Conservation (phyloP, 2,329 filamentous ascomycete genomes). For the Chrysosphaeria jannelii region DNA sequence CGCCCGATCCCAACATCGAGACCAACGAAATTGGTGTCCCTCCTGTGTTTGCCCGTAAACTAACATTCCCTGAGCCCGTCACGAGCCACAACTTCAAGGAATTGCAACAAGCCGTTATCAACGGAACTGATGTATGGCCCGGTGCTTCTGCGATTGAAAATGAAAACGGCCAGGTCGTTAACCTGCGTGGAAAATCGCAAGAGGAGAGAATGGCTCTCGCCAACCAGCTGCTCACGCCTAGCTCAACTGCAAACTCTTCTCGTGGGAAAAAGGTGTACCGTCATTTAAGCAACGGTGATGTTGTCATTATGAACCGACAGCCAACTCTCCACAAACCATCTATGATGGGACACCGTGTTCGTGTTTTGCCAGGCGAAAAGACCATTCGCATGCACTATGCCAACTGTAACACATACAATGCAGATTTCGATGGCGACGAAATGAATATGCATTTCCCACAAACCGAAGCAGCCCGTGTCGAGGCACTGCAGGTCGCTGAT, state of each 20-base stretch:
- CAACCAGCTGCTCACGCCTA: constrained; percentile 73
- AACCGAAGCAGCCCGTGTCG: constrained; percentile 76
- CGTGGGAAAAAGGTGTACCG: constrained; percentile 90
- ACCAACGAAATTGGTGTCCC: constrained; percentile 97
- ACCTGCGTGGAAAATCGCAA: constrained; percentile 55
- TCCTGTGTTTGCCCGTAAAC: constrained; percentile 84
- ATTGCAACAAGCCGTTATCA: constrained; percentile 84
- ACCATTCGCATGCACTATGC: constrained; percentile 99
- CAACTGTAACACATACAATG: constrained; percentile 98
- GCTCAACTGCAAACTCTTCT: constrained; percentile 41
- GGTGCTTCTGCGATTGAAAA: constrained; percentile 87
- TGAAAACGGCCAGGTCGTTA: constrained; percentile 76
- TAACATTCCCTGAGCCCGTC: constrained; percentile 91
- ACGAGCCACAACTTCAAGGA: constrained; percentile 94
- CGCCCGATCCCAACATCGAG: constrained; percentile 92
- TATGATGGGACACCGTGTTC: constrained; percentile 90
- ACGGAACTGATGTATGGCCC: constrained; percentile 79
- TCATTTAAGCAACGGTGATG: constrained; percentile 85
- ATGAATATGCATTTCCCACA: constrained; percentile 99
- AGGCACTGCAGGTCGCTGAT: constrained; percentile 78
- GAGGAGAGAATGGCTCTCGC: constrained; percentile 75
- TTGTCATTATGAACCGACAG: constrained; percentile 96
- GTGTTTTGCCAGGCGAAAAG: constrained; percentile 78
- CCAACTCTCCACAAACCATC: constrained; percentile 95
- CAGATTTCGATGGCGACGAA: constrained; percentile 96